Evolutionary conservation across 257 asterid genomes (phyloP).

Genomic region (Ilex asprella): DNA sequence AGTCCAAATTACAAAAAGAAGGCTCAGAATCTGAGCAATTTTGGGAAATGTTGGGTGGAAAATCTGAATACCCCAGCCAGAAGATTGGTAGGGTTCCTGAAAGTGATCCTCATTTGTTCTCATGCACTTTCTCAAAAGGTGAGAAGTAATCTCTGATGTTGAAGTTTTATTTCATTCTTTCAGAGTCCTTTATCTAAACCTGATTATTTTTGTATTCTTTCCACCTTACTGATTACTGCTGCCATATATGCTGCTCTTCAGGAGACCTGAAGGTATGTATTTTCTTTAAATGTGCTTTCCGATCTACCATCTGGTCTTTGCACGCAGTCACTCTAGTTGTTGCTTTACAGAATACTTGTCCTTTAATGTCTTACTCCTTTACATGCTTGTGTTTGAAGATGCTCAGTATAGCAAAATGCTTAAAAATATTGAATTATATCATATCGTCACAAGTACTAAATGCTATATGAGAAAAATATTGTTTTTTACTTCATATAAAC

Average conservation of each 20-base stretch:
- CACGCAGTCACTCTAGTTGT: neutral
- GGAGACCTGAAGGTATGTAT: slow-evolving; percentile 78
- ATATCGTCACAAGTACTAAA: too few relatives aligned
- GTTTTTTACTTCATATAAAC: neutral
- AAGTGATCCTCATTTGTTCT: slow-evolving; percentile 85
- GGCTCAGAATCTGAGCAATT: slow-evolving; percentile 92
- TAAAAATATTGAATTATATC: neutral
- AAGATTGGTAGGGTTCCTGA: slow-evolving; percentile 75
- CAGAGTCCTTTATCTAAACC: slow-evolving; percentile 15
- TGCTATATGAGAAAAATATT: neutral
- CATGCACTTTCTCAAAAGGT: slow-evolving; percentile 77
- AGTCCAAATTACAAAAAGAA: slow-evolving; percentile 82
- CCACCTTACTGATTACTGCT: slow-evolving; percentile 21
- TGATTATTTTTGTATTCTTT: slow-evolving; percentile 17
- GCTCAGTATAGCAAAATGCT: neutral
- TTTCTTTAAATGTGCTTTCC: neutral
- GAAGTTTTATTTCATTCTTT: slow-evolving; percentile 4
- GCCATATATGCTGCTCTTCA: slow-evolving; percentile 39
- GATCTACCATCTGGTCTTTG: too few relatives aligned
- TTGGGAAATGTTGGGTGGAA: slow-evolving; percentile 91
- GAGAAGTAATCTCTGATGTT: slow-evolving; percentile 9
- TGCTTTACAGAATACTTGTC: neutral
- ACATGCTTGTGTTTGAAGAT: too few relatives aligned
- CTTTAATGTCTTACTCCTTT: neutral
- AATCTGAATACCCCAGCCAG: slow-evolving; percentile 88